Conservation (phyloP, 1,284 basidiomycete species). For the Phlebopus sp. region DNA sequence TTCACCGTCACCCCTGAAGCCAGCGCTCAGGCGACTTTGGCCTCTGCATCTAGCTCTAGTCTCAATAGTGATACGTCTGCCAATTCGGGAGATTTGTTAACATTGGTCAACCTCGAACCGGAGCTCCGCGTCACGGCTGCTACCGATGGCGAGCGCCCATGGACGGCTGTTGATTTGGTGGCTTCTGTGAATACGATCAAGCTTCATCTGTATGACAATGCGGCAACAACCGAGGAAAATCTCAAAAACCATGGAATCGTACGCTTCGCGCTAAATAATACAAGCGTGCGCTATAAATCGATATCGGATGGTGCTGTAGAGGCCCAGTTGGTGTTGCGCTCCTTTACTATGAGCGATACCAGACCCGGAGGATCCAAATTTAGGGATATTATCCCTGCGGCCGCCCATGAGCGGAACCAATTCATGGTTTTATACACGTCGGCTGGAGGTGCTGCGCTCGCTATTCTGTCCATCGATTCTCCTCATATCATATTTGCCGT, state of each 20-base stretch:
- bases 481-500: slow-evolving; percentile 93
- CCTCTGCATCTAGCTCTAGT: slow-evolving; percentile 12
- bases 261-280: slow-evolving; percentile 81
- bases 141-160: slow-evolving; percentile 34
- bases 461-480: slow-evolving; percentile 88
- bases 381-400: slow-evolving; percentile 93
- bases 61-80: slow-evolving; percentile 4
- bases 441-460: slow-evolving; percentile 68
- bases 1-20: slow-evolving; percentile 45
- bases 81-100: slow-evolving; percentile 5
- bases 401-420: slow-evolving; percentile 87
- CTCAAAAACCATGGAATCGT: slow-evolving; percentile 83
- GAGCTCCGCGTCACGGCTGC: slow-evolving; percentile 42
- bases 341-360: slow-evolving; percentile 91
- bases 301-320: slow-evolving; percentile 84
- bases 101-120: slow-evolving; percentile 51
- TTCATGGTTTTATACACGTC: slow-evolving; percentile 92
- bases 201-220: slow-evolving; percentile 86
- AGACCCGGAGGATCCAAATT: slow-evolving; percentile 82
- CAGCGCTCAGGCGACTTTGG: slow-evolving; percentile 26
- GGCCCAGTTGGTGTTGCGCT: slow-evolving; percentile 84
- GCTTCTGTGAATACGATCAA: slow-evolving; percentile 77
- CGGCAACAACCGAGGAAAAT: slow-evolving; percentile 57
- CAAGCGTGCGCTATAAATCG: slow-evolving; percentile 79
- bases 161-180: slow-evolving; percentile 75